Evolutionary conservation across 108 stramenopile species (phyloP).

Genomic region (Cyclostephanos tholiformis): DNA sequence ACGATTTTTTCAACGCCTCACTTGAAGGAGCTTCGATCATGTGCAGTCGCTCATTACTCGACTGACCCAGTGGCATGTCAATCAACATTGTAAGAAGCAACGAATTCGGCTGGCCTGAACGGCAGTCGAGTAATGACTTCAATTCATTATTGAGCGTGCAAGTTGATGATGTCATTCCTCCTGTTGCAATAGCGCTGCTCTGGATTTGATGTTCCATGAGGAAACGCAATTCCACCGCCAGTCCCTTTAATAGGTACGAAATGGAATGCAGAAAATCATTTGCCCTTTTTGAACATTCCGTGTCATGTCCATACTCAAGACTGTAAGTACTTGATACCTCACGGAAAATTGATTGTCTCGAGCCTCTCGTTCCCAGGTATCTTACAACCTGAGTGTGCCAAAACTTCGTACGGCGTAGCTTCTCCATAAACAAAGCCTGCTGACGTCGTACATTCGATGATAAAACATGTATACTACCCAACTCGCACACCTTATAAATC

Average conservation of each 20-base stretch:
- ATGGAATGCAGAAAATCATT: conserved; percentile 61
- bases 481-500: conserved; percentile 55
- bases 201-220: conserved; percentile 11
- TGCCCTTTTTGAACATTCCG: conserved; percentile 28
- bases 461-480: conserved; percentile 12
- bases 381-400: conserved; percentile 39
- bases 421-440: conserved; percentile 19
- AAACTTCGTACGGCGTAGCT: conserved; percentile 33
- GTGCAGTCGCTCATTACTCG: conserved; percentile 37
- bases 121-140: conserved; percentile 32
- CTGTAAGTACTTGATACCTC: conserved; percentile 33
- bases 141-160: conserved; percentile 32
- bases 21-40: conserved; percentile 38
- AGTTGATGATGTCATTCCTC: conserved; percentile 9
- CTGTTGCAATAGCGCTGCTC: not conserved
- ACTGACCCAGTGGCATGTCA: conserved; percentile 38
- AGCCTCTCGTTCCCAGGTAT: conserved; percentile 35
- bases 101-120: conserved; percentile 42
- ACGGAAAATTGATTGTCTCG: conserved; percentile 42
- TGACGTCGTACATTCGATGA: conserved; percentile 18
- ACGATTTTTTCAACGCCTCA: conserved; percentile 46
- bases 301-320: conserved; percentile 44
- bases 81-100: conserved; percentile 42
- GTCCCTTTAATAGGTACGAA: conserved; percentile 74
- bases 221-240: conserved; percentile 61